A percentile compares a stretch with the other conserved stretches of the same genome.
These are phyloP conservation scores for Cystobasidium sp. DNA, from an alignment of 1,284 basidiomycete species.

Conservation along the genomic window DNA sequence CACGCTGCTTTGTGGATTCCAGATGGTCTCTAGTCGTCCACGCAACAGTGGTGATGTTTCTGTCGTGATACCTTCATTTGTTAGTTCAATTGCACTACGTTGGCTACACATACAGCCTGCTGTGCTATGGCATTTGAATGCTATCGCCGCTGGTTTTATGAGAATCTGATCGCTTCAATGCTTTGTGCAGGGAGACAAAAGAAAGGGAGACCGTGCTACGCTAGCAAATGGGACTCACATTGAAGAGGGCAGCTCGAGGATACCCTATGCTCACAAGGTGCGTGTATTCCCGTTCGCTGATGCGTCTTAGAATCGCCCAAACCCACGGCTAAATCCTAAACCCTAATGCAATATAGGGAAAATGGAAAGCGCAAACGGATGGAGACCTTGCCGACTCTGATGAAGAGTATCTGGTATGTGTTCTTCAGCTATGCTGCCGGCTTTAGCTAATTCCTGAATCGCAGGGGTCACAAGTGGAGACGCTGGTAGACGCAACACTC, in stretches of 20 bases:
- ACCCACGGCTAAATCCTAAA: constrained; percentile 13
- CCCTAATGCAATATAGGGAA: constrained; percentile 26
- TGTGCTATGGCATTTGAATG: too few species aligned
- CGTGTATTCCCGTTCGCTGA: background rate
- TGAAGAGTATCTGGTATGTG: constrained; percentile 11
- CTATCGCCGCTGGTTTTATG: too few species aligned
- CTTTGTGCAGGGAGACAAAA: too few species aligned
- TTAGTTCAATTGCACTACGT: background rate
- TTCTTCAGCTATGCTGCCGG: too few species aligned
- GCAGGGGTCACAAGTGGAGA: background rate
- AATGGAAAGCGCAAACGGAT: constrained; percentile 5
- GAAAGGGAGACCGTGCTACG: too few species aligned
- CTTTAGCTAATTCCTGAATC: background rate
- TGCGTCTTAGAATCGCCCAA: background rate
- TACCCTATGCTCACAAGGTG: constrained; percentile 23
- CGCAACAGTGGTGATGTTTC: background rate
- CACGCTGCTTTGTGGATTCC: background rate
- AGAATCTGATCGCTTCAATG: too few species aligned
- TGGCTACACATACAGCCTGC: too few species aligned
- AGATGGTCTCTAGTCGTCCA: background rate
- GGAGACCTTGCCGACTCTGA: background rate
- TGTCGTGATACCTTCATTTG: background rate
- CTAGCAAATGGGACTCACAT: too few species aligned
- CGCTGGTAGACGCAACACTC: background rate
- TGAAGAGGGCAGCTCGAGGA: background rate